These are phyloP conservation scores for Apiotrichum brassicae DNA, from an alignment of 1,284 basidiomycete genomes.

Conservation along the genomic window DNA sequence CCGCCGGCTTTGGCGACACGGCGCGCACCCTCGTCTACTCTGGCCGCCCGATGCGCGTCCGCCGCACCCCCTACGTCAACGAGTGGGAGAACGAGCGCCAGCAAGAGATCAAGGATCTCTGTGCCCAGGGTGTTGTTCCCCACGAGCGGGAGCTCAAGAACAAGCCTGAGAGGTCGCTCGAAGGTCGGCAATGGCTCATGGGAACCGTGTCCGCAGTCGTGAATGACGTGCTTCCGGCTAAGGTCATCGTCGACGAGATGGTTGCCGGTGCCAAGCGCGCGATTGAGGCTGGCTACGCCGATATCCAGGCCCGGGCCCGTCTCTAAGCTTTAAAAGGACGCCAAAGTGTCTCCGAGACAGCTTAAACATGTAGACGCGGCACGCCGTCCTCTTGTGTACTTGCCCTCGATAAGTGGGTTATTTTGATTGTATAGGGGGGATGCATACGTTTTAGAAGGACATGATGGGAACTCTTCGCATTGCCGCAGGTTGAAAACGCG, in stretches of 20 bases:
- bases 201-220: constrained; percentile 71
- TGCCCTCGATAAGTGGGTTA: too few species aligned
- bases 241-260: constrained; percentile 75
- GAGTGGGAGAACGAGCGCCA: constrained; percentile 53
- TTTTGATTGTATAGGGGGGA: too few species aligned
- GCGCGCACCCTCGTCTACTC: constrained; percentile 80
- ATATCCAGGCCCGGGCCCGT: background rate
- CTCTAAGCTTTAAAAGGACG: background rate
- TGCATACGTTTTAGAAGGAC: too few species aligned
- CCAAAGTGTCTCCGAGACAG: too few species aligned
- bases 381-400: too few species aligned
- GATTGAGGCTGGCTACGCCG: constrained; percentile 23
- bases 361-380: too few species aligned
- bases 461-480: too few species aligned
- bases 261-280: constrained; percentile 31
- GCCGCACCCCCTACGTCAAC: constrained; percentile 72
- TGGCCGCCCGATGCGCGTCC: constrained; percentile 77
- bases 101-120: constrained; percentile 56
- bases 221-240: constrained; percentile 67
- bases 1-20: constrained; percentile 43
- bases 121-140: constrained; percentile 69
- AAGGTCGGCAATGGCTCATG: constrained; percentile 59
- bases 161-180: constrained; percentile 14
- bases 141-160: constrained; percentile 59
- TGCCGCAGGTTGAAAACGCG: too few species aligned